These are phyloP conservation scores for Penicillium simplicissimum DNA, from an alignment of 495 filamentous ascomycete species.

Conservation along the genomic window DNA sequence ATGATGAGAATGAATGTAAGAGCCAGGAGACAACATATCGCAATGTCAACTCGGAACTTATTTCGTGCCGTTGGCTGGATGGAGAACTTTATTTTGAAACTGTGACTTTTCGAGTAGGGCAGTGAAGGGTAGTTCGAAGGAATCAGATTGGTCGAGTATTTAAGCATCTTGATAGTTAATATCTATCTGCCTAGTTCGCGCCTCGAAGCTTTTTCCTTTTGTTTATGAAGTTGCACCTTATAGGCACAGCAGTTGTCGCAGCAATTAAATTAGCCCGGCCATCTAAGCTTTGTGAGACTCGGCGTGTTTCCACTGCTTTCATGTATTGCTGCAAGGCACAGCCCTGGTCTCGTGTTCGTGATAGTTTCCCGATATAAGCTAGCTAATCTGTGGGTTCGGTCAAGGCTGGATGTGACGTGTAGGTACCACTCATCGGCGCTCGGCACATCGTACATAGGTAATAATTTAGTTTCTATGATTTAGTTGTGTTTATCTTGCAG, in stretches of 20 bases:
- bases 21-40: slow-evolving; percentile 17
- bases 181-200: not conserved
- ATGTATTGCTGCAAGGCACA: not conserved
- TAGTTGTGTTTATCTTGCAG: not conserved
- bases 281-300: not conserved
- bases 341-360: not conserved
- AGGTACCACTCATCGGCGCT: not conserved
- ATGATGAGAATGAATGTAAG: slow-evolving; percentile 28
- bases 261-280: not conserved
- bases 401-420: not conserved
- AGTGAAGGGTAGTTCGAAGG: not conserved
- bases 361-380: not conserved
- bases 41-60: slow-evolving; percentile 13
- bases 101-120: not conserved
- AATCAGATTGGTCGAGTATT: not conserved
- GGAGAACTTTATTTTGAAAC: not conserved
- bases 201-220: not conserved
- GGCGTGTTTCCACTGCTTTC: not conserved
- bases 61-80: not conserved
- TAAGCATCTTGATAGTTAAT: not conserved
- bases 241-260: not conserved
- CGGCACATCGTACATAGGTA: not conserved
- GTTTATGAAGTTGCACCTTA: not conserved
- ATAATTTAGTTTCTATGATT: not conserved
- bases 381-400: not conserved